Conservation (phyloP, 2,329 filamentous ascomycete species). For the Arthrobotrys entomopaga region DNA sequence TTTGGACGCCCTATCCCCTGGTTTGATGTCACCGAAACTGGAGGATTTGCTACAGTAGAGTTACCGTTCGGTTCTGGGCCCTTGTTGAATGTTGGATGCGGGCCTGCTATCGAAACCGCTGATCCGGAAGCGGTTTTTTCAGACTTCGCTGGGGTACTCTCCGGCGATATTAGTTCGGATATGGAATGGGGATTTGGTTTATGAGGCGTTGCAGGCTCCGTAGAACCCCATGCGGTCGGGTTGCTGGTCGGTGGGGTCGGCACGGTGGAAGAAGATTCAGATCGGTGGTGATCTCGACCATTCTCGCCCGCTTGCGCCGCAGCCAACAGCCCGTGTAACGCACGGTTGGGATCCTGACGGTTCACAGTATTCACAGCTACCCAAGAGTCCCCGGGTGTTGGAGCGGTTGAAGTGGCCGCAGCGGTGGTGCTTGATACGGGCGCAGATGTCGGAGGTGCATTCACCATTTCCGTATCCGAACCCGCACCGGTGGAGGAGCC, state of each 20-base stretch:
- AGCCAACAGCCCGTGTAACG: slow-evolving; percentile 38
- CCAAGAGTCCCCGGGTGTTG: slow-evolving; percentile 45
- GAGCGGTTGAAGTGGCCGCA: slow-evolving; percentile 2
- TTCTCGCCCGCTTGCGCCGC: slow-evolving; percentile 48
- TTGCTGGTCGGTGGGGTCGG: slow-evolving; percentile 36
- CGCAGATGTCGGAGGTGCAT: slow-evolving; percentile 35
- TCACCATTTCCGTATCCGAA: slow-evolving; percentile 50
- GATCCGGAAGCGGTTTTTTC: slow-evolving; percentile 20
- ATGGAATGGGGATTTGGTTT: slow-evolving; percentile 27
- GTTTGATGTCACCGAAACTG: neutral
- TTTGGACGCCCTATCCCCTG: slow-evolving; percentile 4
- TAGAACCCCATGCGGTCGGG: slow-evolving; percentile 25
- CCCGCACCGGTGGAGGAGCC: slow-evolving; percentile 40
- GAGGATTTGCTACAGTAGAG: neutral
- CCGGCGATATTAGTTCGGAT: slow-evolving; percentile 32
- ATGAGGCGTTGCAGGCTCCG: slow-evolving; percentile 23
- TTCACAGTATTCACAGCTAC: slow-evolving; percentile 52
- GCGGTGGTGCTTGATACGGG: slow-evolving; percentile 8
- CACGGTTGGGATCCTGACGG: slow-evolving; percentile 35
- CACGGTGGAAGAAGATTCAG: slow-evolving; percentile 42
- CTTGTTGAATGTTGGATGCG: slow-evolving; percentile 12
- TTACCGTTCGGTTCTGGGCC: slow-evolving; percentile 31
- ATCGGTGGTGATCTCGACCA: slow-evolving; percentile 34
- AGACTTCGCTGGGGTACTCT: slow-evolving; percentile 12
- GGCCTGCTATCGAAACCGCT: neutral